phyloP scores from a whole-genome alignment of 371 early-diverging fungal species.

The Rhizopus delemar region DNA sequence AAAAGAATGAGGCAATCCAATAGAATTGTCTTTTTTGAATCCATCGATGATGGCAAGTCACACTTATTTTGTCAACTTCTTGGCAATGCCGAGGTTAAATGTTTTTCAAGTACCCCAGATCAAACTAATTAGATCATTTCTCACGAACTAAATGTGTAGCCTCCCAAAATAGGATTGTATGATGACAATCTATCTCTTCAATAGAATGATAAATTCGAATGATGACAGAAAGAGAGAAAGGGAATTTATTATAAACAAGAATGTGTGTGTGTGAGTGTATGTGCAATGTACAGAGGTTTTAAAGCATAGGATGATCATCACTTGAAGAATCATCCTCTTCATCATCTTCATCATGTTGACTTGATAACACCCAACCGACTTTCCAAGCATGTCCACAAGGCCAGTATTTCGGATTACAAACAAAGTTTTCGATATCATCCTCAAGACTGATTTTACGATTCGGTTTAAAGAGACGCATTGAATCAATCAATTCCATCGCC shows the following conservation, averaged over 20 bases:
- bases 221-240: too few species aligned
- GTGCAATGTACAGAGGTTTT: not conserved
- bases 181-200: too few species aligned
- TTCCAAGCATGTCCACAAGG: conserved; percentile 50
- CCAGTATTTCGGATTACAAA: conserved; percentile 54
- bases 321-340: conserved; percentile 14
- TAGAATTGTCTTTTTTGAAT: too few species aligned
- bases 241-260: not conserved
- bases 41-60: too few species aligned
- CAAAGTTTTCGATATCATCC: conserved; percentile 46
- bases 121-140: too few species aligned
- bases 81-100: too few species aligned
- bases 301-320: conserved; percentile 9
- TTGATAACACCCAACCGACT: conserved; percentile 48
- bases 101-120: too few species aligned
- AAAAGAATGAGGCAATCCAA: too few species aligned
- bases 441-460: conserved; percentile 38
- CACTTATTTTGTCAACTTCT: too few species aligned
- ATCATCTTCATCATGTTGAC: conserved; percentile 24
- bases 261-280: not conserved
- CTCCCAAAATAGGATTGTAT: too few species aligned
- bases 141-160: too few species aligned
- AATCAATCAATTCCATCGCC: conserved; percentile 44
- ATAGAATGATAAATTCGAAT: too few species aligned
- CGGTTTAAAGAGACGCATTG: conserved; percentile 42